These are phyloP conservation scores for Cyberlindnera misumaiensis DNA, from an alignment of 805 yeast species.

Conservation along the genomic window DNA sequence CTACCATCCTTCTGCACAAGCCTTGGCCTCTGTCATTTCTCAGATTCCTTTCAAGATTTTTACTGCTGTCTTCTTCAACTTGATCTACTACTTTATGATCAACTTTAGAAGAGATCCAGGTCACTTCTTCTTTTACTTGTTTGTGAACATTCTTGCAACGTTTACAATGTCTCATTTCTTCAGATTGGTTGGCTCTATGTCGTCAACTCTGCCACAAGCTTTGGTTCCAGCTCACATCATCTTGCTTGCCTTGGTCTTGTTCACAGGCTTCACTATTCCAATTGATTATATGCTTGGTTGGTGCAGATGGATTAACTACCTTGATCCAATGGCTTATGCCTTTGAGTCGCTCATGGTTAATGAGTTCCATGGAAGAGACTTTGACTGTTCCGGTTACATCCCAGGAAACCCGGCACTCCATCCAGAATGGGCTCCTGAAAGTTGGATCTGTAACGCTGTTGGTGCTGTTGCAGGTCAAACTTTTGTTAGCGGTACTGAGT, in stretches of 20 bases:
- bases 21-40: conserved; percentile 53
- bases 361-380: conserved; percentile 44
- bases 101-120: conserved; percentile 48
- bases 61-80: conserved; percentile 38
- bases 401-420: conserved; percentile 33
- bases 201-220: conserved; percentile 42
- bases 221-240: conserved; percentile 53
- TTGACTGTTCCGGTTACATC: conserved; percentile 39
- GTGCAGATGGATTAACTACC: conserved; percentile 59
- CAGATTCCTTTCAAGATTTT: conserved; percentile 47
- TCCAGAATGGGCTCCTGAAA: conserved; percentile 21
- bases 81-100: conserved; percentile 47
- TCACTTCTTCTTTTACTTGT: conserved; percentile 44
- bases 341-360: conserved; percentile 54
- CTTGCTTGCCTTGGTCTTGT: conserved; percentile 41
- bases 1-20: conserved; percentile 59
- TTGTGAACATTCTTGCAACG: conserved; percentile 37
- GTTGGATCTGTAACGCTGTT: conserved; percentile 46
- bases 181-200: conserved; percentile 45
- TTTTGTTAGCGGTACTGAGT: conserved; percentile 39
- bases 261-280: conserved; percentile 55
- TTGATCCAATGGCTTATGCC: conserved; percentile 51
- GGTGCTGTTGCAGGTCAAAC: conserved; percentile 55
- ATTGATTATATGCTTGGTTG: conserved; percentile 51
- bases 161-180: conserved; percentile 53